Evolutionary conservation across 139 green algal genomes (phyloP).

Genomic region (Pycnococcus provasolii): DNA sequence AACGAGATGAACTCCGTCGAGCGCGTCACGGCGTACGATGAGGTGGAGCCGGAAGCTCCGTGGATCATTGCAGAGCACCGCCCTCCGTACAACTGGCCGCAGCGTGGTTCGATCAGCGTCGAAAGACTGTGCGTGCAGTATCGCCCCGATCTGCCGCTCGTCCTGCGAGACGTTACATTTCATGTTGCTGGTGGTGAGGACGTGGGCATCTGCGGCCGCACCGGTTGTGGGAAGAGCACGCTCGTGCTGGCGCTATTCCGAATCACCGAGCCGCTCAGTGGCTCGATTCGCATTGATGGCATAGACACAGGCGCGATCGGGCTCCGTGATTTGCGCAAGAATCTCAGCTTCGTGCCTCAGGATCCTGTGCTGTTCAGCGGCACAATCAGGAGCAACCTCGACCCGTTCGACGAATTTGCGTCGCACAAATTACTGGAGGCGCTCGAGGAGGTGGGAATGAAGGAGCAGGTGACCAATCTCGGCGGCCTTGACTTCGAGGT

Average conservation of each 20-base stretch:
- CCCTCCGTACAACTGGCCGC: constrained; percentile 39
- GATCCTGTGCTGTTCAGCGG: constrained; percentile 30
- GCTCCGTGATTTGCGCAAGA: constrained; percentile 43
- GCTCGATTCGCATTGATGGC: constrained; percentile 30
- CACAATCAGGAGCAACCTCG: constrained; percentile 26
- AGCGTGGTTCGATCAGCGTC: constrained; percentile 49
- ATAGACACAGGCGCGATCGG: constrained; percentile 24
- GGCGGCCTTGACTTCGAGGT: constrained; percentile 60
- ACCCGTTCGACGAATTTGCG: constrained; percentile 12
- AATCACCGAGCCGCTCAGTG: constrained; percentile 53
- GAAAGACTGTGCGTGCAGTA: constrained; percentile 70
- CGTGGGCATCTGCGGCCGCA: constrained; percentile 56
- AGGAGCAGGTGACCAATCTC: constrained; percentile 12
- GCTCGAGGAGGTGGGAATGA: constrained; percentile 6
- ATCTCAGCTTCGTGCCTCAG: constrained; percentile 45
- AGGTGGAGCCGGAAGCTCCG: constrained; percentile 8
- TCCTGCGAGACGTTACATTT: constrained; percentile 69
- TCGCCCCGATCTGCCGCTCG: constrained; percentile 62
- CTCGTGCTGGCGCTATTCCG: constrained; percentile 47
- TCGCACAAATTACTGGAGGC: neutral
- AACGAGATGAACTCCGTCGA: constrained; percentile 50
- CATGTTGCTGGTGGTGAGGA: constrained; percentile 48
- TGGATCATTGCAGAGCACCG: too few relatives aligned
- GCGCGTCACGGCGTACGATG: constrained; percentile 34
- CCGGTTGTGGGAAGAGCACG: constrained; percentile 37